These are phyloP conservation scores for Quercus phellos DNA, from an alignment of 331 rosid genomes.

Conservation along the genomic window DNA sequence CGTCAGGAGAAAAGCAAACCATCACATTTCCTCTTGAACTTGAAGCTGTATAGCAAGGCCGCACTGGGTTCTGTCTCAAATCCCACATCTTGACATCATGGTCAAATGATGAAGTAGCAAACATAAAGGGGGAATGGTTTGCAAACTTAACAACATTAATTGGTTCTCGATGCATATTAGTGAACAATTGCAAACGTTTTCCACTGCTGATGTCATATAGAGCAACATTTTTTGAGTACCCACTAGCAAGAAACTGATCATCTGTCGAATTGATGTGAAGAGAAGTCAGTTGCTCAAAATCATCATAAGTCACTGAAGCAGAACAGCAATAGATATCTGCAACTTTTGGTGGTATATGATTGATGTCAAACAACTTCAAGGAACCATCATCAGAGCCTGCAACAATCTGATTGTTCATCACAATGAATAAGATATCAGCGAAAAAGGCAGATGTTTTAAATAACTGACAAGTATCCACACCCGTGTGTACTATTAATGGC, in stretches of 20 bases:
- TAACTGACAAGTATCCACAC: neutral
- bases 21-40: constrained; percentile 79
- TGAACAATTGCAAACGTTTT: constrained; percentile 57
- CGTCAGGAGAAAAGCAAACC: constrained; percentile 92
- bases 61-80: constrained; percentile 70
- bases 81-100: constrained; percentile 86
- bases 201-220: constrained; percentile 68
- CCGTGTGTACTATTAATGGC: neutral
- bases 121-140: constrained; percentile 71
- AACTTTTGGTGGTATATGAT: constrained; percentile 28
- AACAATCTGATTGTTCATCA: constrained; percentile 50
- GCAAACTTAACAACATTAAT: constrained; percentile 77
- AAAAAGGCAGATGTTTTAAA: constrained; percentile 18
- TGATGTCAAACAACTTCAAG: constrained; percentile 61
- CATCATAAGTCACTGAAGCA: constrained; percentile 51
- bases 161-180: constrained; percentile 73
- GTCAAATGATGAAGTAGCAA: constrained; percentile 80
- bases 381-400: constrained; percentile 90
- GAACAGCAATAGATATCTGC: constrained; percentile 33
- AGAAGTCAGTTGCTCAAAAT: constrained; percentile 75
- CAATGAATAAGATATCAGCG: constrained; percentile 3
- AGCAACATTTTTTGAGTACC: constrained; percentile 77
- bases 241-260: constrained; percentile 76
- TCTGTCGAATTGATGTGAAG: constrained; percentile 71
- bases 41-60: constrained; percentile 65